Conservation (phyloP, 805 yeast genomes). For the Myxozyma melibiosi region DNA sequence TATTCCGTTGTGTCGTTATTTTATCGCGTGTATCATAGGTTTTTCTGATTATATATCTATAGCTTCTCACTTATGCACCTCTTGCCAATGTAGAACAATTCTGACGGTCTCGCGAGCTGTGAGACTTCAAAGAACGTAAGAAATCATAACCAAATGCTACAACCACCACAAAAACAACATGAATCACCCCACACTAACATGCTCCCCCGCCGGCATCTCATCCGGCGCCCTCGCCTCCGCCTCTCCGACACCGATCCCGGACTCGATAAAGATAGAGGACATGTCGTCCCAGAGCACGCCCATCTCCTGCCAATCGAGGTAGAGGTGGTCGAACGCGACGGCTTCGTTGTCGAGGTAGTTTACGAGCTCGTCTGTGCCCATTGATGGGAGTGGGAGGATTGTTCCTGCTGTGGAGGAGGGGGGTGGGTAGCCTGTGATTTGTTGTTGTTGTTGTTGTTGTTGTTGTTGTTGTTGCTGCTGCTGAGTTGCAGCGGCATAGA, state of each 20-base stretch:
- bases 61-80: no score
- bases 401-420: background rate
- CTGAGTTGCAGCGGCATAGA: no score
- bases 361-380: conserved; percentile 33
- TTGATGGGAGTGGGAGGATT: conserved; percentile 4
- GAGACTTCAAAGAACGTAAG: no score
- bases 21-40: no score
- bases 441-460: background rate
- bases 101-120: no score
- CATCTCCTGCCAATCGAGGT: conserved; percentile 31
- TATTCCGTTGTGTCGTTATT: no score
- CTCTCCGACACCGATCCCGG: background rate
- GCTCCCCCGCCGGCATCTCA: background rate
- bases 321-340: conserved; percentile 33
- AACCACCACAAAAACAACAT: no score
- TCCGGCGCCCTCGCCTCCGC: conserved; percentile 1
- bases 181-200: no score
- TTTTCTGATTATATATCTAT: no score
- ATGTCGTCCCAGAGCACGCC: conserved; percentile 33
- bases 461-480: no score
- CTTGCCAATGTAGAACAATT: no score
- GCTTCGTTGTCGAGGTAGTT: conserved; percentile 30
- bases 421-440: background rate
- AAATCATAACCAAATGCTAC: no score
- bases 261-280: conserved; percentile 11